Evolutionary conservation across 768 basidiomycete genomes (phyloP).

Genomic region (Calocybe cyanea): DNA sequence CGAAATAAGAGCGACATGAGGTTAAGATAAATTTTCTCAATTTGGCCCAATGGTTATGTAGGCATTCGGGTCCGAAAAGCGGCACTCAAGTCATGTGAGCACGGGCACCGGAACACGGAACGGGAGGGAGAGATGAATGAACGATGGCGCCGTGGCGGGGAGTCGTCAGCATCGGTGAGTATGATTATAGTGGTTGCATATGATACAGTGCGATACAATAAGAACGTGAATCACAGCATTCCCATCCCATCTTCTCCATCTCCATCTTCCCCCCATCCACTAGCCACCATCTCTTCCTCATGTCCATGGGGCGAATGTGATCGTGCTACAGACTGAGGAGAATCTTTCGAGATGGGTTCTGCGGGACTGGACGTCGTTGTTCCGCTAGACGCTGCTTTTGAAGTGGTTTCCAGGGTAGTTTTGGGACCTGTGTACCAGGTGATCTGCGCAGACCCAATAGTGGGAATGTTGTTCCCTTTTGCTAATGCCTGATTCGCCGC

Average conservation of each 20-base stretch:
- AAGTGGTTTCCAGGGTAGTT: constrained; percentile 14
- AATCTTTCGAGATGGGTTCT: constrained; percentile 13
- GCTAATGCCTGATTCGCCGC: constrained; percentile 75
- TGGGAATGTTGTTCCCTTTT: constrained; percentile 66
- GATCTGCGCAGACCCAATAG: constrained; percentile 61
- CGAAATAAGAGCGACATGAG: constrained; percentile 13
- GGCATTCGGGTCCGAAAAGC: too few species aligned
- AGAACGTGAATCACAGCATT: constrained; percentile 39
- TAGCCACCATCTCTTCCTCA: constrained; percentile 62
- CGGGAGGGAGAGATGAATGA: not conserved
- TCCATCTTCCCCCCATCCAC: constrained; percentile 70
- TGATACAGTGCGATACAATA: not conserved
- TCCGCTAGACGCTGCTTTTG: constrained; percentile 18
- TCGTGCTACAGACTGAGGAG: constrained; percentile 19
- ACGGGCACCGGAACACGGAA: too few species aligned
- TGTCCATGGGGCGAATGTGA: constrained; percentile 30
- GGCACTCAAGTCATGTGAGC: not conserved
- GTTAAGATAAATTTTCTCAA: not conserved
- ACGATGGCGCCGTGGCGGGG: too few species aligned
- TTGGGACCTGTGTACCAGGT: constrained; percentile 55
- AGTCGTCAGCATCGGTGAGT: too few species aligned
- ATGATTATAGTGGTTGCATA: too few species aligned
- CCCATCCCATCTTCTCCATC: constrained; percentile 77
- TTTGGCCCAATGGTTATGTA: too few species aligned
- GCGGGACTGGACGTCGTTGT: constrained; percentile 14